Evolutionary conservation across 2,329 filamentous ascomycete species (phyloP).

Genomic region (Aspergillus caelatus): DNA sequence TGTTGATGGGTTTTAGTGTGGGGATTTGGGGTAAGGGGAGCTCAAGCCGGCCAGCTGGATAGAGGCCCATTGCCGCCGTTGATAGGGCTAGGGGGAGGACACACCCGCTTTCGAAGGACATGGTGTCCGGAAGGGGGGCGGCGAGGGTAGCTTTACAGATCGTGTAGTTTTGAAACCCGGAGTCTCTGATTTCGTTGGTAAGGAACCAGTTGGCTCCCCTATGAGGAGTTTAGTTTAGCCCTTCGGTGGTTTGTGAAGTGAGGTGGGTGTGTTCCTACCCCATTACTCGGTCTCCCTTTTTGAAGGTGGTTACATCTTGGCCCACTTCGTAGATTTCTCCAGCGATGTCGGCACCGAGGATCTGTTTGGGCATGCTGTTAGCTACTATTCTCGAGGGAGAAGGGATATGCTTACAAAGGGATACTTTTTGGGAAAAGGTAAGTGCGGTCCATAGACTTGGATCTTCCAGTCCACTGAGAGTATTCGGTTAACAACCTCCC

Average conservation of each 20-base stretch:
- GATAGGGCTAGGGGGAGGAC: conserved; percentile 40
- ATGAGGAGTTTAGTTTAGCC: background rate
- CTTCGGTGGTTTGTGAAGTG: background rate
- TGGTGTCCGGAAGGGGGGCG: conserved; percentile 32
- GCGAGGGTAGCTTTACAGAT: conserved; percentile 25
- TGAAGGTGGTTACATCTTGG: conserved; percentile 27
- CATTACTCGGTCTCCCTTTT: conserved; percentile 31
- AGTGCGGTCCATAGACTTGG: background rate
- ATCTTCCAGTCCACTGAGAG: background rate
- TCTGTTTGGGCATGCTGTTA: conserved; percentile 9
- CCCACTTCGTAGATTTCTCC: conserved; percentile 52
- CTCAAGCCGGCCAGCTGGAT: conserved; percentile 25
- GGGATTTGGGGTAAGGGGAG: conserved; percentile 25
- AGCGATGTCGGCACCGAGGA: conserved; percentile 49
- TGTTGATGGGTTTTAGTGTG: conserved; percentile 19
- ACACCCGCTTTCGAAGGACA: conserved; percentile 37
- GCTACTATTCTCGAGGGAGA: background rate
- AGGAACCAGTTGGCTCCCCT: conserved; percentile 21
- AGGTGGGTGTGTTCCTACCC: conserved; percentile 16
- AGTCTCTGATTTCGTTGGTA: conserved; percentile 28
- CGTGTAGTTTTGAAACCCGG: conserved; percentile 34
- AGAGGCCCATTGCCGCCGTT: conserved; percentile 28
- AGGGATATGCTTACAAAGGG: background rate
- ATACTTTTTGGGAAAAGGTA: background rate
- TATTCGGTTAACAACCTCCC: background rate